Evolutionary conservation across 768 basidiomycete genomes (phyloP).

Genomic region (Lactarius pseudohatsudake): DNA sequence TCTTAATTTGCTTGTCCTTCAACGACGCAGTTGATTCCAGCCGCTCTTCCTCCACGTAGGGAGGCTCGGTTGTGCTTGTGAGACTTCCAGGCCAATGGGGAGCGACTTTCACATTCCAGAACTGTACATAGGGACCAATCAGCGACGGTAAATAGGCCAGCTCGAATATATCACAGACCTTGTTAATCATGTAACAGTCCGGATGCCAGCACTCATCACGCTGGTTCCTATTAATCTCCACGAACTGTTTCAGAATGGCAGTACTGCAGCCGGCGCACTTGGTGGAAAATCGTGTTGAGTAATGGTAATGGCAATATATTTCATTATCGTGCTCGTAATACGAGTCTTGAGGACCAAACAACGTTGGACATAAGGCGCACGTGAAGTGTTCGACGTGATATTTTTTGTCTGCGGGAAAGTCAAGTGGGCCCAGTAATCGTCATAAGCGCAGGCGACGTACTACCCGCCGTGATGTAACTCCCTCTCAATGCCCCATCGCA

Average conservation of each 20-base stretch:
- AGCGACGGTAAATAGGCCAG: slow-evolving; percentile 3
- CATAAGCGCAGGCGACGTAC: slow-evolving; percentile 49
- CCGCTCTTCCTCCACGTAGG: slow-evolving; percentile 75
- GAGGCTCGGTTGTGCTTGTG: slow-evolving; percentile 44
- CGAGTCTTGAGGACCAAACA: slow-evolving; percentile 97
- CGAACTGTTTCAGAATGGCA: slow-evolving; percentile 98
- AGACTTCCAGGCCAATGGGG: slow-evolving; percentile 64
- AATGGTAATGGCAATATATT: slow-evolving; percentile 99
- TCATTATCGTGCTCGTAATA: slow-evolving; percentile 98
- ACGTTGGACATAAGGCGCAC: slow-evolving; percentile 91
- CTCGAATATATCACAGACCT: slow-evolving; percentile 50
- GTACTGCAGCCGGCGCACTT: slow-evolving; percentile 98
- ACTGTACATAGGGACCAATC: slow-evolving; percentile 47
- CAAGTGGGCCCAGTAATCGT: slow-evolving; percentile 14
- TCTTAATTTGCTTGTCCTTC: slow-evolving; percentile 85
- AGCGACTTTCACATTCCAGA: slow-evolving; percentile 97
- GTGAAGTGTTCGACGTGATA: slow-evolving; percentile 99
- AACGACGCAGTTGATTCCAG: slow-evolving; percentile 74
- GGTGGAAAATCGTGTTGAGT: slow-evolving; percentile 96
- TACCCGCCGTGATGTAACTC: slow-evolving; percentile 99
- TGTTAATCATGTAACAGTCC: slow-evolving; percentile 99
- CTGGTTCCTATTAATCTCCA: slow-evolving; percentile 98
- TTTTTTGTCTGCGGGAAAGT: slow-evolving; percentile 74
- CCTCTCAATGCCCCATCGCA: slow-evolving; percentile 92
- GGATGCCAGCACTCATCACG: slow-evolving; percentile 99